These are phyloP conservation scores for Sporisorium sorghi DNA, from an alignment of 1,284 basidiomycete species.

Conservation along the genomic window DNA sequence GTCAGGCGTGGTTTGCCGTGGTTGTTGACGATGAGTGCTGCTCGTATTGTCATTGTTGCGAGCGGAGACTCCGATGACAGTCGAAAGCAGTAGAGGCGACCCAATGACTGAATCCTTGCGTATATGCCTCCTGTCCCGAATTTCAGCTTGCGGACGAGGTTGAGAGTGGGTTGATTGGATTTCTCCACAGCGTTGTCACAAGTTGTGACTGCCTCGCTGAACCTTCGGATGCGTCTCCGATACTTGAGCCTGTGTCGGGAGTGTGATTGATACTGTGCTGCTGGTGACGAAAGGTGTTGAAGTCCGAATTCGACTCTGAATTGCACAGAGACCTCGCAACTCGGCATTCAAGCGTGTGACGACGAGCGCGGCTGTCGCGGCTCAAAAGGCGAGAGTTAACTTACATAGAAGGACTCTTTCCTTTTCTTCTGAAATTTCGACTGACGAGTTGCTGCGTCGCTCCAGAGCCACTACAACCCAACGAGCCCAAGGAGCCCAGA, in stretches of 20 bases:
- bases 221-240: too few species aligned
- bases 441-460: constrained; percentile 4
- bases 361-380: constrained; percentile 9
- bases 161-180: too few species aligned
- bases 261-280: background rate
- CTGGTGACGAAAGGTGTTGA: background rate
- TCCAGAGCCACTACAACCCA: constrained; percentile 8
- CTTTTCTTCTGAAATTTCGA: background rate
- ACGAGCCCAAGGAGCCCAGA: constrained; percentile 5
- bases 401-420: background rate
- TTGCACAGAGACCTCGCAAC: too few species aligned
- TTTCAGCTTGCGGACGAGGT: too few species aligned
- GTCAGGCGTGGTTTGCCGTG: constrained; percentile 88
- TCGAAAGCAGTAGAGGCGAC: too few species aligned
- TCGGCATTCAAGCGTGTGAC: too few species aligned
- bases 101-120: too few species aligned
- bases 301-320: background rate
- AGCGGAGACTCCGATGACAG: too few species aligned
- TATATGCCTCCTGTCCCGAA: too few species aligned
- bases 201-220: too few species aligned
- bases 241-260: too few species aligned
- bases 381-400: background rate
- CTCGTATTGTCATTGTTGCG: constrained; percentile 81
- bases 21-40: constrained; percentile 86
- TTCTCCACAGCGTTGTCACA: too few species aligned